Base-by-base conservation (phyloP, 2,329 filamentous ascomycete genomes). In the Cladosporium sp. region DNA sequence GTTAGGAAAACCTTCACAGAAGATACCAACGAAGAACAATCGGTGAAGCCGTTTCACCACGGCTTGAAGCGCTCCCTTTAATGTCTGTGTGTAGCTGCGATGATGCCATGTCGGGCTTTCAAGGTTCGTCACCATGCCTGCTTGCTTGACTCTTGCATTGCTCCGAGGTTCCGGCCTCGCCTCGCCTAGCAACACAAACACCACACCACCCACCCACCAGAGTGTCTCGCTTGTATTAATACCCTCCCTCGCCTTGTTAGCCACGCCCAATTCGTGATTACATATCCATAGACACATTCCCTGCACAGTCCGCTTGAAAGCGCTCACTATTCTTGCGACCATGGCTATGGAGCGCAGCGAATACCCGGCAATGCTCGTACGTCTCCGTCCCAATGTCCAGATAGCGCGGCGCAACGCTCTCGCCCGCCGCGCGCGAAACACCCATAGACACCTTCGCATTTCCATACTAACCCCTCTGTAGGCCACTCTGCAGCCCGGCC, bases 301-400 rank as follows among this genome's bases (percentile, higher is more conserved):
- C 53, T 53, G 55, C 40, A 52, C 31, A 52, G 44, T 52, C 44
- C 16, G 31, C 57, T 65, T 29, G 46, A 60, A 46, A 46, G 55
- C 44, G 55, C 49, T 60, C 55, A 26, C 18, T 60, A 16, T 52
- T 65, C 29, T 23, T n/a, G 62, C 62, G 55, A 65, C 55, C 16
- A 52, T 65, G 35, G 57, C 89, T 75, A 86, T 94, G 76, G 89
- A 91, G 78, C 88, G 93, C 80, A 85, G 91, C 79, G 94, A 97
- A 80, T 98, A 98, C 84, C 93, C 94, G 79, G 89, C 89, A 73
- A 89, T 98, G 87, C 89, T 97, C 89, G 94, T 97, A 85, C 84
- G 90, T 80, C 28, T 33, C 23, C 23, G 26, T 28, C 23, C 23
- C 28, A 46, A 46, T 46, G 53, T 58, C 61, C 64, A 69, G 33